These are phyloP conservation scores for Saturnispora serradocipensis DNA, from an alignment of 805 yeast genomes.

Conservation along the genomic window DNA sequence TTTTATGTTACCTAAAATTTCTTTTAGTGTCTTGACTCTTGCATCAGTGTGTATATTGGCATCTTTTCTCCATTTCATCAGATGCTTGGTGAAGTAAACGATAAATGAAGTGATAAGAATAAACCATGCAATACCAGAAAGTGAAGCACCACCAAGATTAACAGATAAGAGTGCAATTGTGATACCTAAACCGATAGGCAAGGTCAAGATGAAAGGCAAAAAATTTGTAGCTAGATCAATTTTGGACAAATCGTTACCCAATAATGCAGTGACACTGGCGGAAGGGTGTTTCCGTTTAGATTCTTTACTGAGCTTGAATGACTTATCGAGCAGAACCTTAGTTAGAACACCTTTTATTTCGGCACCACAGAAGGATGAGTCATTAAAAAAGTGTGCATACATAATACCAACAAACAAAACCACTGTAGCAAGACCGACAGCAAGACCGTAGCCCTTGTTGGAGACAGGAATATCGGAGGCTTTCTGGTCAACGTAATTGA, in stretches of 20 bases:
- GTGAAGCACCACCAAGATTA: constrained; percentile 63
- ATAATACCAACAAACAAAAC: constrained; percentile 39
- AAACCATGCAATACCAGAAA: constrained; percentile 58
- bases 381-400: constrained; percentile 57
- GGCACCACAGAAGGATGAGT: constrained; percentile 56
- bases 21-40: constrained; percentile 70
- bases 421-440: constrained; percentile 57
- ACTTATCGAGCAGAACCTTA: constrained; percentile 59
- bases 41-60: constrained; percentile 62
- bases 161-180: constrained; percentile 55
- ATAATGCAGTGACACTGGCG: constrained; percentile 64
- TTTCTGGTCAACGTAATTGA: constrained; percentile 50
- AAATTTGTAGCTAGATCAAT: constrained; percentile 69
- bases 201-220: constrained; percentile 52
- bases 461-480: constrained; percentile 39
- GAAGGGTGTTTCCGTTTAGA: constrained; percentile 54
- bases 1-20: constrained; percentile 68
- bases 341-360: constrained; percentile 63
- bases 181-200: constrained; percentile 57
- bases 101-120: constrained; percentile 41
- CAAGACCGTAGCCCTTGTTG: constrained; percentile 60
- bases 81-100: constrained; percentile 37
- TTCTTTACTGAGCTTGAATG: constrained; percentile 49
- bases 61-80: constrained; percentile 47
- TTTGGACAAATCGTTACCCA: constrained; percentile 76